These are phyloP conservation scores for Candida broadrunensis DNA, from an alignment of 805 yeast genomes.

Conservation along the genomic window DNA sequence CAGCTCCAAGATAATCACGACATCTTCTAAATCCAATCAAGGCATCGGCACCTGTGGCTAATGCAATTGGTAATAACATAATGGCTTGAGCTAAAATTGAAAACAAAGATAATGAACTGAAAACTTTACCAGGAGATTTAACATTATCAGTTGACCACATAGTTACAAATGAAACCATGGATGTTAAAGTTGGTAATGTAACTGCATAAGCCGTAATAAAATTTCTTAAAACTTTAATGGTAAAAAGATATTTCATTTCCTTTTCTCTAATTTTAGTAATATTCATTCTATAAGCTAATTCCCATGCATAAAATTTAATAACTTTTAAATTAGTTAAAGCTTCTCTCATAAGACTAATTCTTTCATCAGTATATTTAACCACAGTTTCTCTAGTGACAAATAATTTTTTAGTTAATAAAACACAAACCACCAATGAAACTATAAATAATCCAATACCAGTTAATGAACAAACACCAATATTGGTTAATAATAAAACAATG, in stretches of 20 bases:
- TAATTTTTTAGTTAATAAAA: conserved; percentile 30
- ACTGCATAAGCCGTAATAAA: conserved; percentile 44
- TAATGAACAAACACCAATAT: conserved; percentile 38
- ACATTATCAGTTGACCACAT: conserved; percentile 44
- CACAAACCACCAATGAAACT: conserved; percentile 31
- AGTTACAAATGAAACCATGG: conserved; percentile 44
- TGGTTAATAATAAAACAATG: conserved; percentile 29
- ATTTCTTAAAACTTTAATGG: conserved; percentile 41
- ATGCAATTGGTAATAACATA: conserved; percentile 42
- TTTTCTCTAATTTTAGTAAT: conserved; percentile 32
- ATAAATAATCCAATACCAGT: conserved; percentile 41
- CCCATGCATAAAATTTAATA: conserved; percentile 48
- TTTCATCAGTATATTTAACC: conserved; percentile 37
- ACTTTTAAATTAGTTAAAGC: conserved; percentile 38
- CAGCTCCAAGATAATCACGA: conserved; percentile 21
- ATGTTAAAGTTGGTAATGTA: conserved; percentile 39
- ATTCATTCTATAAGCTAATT: conserved; percentile 35
- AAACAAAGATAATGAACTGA: conserved; percentile 40
- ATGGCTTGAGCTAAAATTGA: conserved; percentile 42
- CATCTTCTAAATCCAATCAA: conserved; percentile 34
- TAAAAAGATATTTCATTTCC: conserved; percentile 40
- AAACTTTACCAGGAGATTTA: conserved; percentile 37
- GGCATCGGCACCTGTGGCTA: conserved; percentile 45
- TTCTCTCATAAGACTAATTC: conserved; percentile 43
- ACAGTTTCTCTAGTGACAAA: conserved; percentile 33